phyloP scores from a whole-genome alignment of 805 yeast genomes.

The Hagleromyces aurorensis region DNA sequence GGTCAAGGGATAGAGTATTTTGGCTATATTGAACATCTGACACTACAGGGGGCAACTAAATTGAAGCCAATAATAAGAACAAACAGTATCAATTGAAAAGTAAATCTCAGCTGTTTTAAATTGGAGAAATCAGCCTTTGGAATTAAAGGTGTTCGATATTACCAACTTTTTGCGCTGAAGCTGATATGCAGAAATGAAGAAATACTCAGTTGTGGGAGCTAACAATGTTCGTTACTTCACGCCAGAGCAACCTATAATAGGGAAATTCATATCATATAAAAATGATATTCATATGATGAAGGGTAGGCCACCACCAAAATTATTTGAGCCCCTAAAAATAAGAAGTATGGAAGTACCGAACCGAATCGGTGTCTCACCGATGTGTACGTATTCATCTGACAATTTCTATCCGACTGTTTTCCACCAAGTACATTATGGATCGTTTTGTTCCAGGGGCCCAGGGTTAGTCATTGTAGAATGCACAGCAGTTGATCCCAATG shows the following conservation, averaged over 20 bases:
- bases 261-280: constrained; percentile 5
- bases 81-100: too few relatives aligned
- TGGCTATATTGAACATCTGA: too few relatives aligned
- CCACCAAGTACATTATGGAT: constrained; percentile 44
- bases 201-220: too few relatives aligned
- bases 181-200: too few relatives aligned
- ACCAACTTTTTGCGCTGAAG: too few relatives aligned
- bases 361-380: constrained; percentile 49
- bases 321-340: constrained; percentile 39
- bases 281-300: background rate
- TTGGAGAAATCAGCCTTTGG: too few relatives aligned
- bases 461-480: constrained; percentile 44
- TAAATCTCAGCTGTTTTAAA: too few relatives aligned
- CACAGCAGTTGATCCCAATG: constrained; percentile 34
- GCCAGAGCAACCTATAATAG: constrained; percentile 12
- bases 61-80: too few relatives aligned
- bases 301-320: constrained; percentile 25
- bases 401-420: constrained; percentile 38
- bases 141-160: too few relatives aligned
- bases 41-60: too few relatives aligned
- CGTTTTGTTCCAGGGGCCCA: constrained; percentile 41
- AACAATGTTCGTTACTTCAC: constrained; percentile 9
- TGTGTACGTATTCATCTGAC: constrained; percentile 44
- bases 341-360: constrained; percentile 37
- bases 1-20: too few relatives aligned